phyloP scores from a whole-genome alignment of 2,329 filamentous ascomycete species.

The Pyricularia sp. region DNA sequence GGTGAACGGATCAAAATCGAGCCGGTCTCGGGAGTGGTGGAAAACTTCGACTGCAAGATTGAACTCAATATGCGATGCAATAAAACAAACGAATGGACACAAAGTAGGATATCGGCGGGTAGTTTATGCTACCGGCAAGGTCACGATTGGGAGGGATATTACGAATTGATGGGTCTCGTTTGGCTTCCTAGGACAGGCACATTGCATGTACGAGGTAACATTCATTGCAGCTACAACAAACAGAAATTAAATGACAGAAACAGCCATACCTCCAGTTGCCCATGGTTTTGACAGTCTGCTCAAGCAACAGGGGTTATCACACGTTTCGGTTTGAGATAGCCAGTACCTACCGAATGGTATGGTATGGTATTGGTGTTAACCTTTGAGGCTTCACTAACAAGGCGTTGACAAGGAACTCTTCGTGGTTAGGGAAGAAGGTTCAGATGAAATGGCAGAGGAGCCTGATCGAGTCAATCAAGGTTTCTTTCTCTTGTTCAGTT shows the following conservation, averaged over 20 bases:
- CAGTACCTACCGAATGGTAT: neutral
- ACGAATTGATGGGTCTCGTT: too few species aligned
- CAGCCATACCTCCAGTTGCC: neutral
- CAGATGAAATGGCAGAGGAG: neutral
- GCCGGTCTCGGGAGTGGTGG: neutral
- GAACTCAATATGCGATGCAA: neutral
- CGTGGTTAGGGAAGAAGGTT: neutral
- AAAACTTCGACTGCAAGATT: neutral
- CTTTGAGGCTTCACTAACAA: neutral
- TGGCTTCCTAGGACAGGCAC: too few species aligned
- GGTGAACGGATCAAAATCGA: neutral
- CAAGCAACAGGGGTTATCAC: neutral
- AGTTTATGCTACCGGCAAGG: too few species aligned
- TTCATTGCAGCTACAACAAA: neutral
- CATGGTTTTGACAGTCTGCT: neutral
- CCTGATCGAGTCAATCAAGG: neutral
- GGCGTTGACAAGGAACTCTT: neutral
- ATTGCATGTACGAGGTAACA: too few species aligned
- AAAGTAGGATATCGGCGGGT: too few species aligned
- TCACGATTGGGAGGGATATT: too few species aligned
- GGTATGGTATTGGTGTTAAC: neutral
- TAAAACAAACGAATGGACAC: too few species aligned
- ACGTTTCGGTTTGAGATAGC: neutral
- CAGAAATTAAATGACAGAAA: neutral
- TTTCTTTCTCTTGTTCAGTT: neutral